Evolutionary conservation across 2,329 filamentous ascomycete species (phyloP), one percentile per base, ranked within the genome.

Genomic region (Achaetomium macrosporum): DNA sequence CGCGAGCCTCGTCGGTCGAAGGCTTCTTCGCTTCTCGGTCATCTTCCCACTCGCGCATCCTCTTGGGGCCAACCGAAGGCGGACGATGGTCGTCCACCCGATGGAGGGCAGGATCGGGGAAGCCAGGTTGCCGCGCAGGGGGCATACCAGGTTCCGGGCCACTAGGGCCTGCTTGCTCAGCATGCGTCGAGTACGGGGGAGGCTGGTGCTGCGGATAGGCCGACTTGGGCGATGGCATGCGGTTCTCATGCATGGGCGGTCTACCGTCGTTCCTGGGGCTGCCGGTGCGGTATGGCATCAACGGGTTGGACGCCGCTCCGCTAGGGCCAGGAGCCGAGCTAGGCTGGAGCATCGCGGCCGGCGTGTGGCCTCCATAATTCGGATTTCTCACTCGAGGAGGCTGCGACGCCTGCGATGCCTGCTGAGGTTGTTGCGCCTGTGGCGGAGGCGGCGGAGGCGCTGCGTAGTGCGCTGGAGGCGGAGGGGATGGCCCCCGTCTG

Each of bases 31-130:
- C 76, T 4, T 83, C 73, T 19, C 82, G 74, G 35, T 95, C 90
- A 35, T 92, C 87, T 61, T 97, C 93, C 91, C 93, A 96, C 65
- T 97, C 93, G 45, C 91, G 85, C 68, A 84, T 79, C 53, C 93
- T 83, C 77, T 99, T 99, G 53, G 86, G 83, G 3, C 81, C 81
- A 11, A 88, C 87, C 36, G 90, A 95, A 1, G 85, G 72, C 16
- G 90, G 88, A n/a, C 90, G 81, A 40, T 84, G 81, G 51, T 95
- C 87, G 56, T 76, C 78, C 50, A 82, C 79, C 55, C 81, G 73
- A 50, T 77, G 85, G 55, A 81, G 76, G 20, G 82, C 80, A 54
- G 81, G 79, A 64, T 92, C 86, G 43, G 85, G 84, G 7, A 25
- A 25, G 25, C 25, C 25, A 25, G 25, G 25, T 7, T 25, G 25